Evolutionary conservation across 768 basidiomycete genomes (phyloP).

Genomic region (Boletellus ananas): DNA sequence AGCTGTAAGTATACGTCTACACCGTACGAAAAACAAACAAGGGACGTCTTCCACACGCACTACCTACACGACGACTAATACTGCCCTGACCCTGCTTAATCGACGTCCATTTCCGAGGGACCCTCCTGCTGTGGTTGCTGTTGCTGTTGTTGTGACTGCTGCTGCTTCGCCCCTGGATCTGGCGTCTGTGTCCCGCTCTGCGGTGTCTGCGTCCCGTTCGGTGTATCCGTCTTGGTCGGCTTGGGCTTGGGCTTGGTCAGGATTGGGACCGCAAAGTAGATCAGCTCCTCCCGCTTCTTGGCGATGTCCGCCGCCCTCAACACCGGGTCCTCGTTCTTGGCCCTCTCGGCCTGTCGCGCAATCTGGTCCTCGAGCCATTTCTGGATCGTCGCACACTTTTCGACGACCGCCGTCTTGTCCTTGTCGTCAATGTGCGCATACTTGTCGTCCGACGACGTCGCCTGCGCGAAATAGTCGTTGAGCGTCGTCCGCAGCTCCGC

Average conservation of each 20-base stretch:
- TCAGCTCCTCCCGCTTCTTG: conserved; percentile 91
- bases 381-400: conserved; percentile 84
- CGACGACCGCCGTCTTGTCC: conserved; percentile 81
- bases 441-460: conserved; percentile 80
- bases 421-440: conserved; percentile 87
- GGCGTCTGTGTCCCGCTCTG: conserved; percentile 60
- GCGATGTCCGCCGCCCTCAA: conserved; percentile 76
- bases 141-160: conserved; percentile 14
- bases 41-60: not conserved
- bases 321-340: conserved; percentile 86
- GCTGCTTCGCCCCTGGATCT: conserved; percentile 36
- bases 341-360: conserved; percentile 78
- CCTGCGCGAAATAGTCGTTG: conserved; percentile 81
- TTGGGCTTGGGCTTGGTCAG: conserved; percentile 92
- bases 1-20: conserved; percentile 9
- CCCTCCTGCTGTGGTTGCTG: conserved; percentile 24
- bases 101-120: conserved; percentile 83
- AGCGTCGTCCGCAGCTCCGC: conserved; percentile 81
- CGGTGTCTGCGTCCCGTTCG: conserved; percentile 64
- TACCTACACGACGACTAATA: not conserved
- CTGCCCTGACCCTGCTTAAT: conserved; percentile 40
- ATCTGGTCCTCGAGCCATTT: conserved; percentile 97
- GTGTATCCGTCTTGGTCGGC: conserved; percentile 54
- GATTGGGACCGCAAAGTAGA: conserved; percentile 87
- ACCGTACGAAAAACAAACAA: not conserved